Base-by-base conservation (phyloP, 2,329 filamentous ascomycete species). In the Monilinia aucupariae region DNA sequence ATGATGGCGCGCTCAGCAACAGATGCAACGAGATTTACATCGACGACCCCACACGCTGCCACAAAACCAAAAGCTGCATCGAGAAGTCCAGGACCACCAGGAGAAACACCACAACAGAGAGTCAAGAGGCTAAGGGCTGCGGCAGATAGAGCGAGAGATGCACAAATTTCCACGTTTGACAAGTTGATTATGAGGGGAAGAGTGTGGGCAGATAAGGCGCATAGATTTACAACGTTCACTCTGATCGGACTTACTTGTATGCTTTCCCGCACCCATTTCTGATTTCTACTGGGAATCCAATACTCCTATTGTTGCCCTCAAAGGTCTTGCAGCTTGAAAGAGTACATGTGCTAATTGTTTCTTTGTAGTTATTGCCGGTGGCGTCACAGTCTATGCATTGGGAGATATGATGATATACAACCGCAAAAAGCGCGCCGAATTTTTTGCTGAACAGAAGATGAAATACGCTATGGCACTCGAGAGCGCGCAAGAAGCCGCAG, bases 1-100 rank as follows among this genome's bases (percentile, higher is more conserved):
- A 48, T 45, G 32, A 78, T 78, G 68, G 82, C 88, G 65, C 87
- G 88, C 74, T 90, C 85, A 77, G 86, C 89, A 74, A 85, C 84
- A 71, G 90, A 92, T 75, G 90, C 90, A 69, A 94, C 90, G 71
- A 87, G 89, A 73, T 94, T 90, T 76, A 90, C 87, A 20, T 78
- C 85, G 32, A 88, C 85, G 22, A 85, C 82, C 65, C 86, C 86
- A 43, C 89, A 91, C 77, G 89, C 88, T 70, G 82, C 82, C 68
- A 84, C 85, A 68, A 89, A 89, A 74, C 75, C 81, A 41, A 64
- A 66, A 54, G 15, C 62, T 45, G 37, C 64, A 55, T 53, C 62
- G 8, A 69, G 65, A 59, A 61, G 59, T 15, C 61, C 67, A 9
- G 69, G 68, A 2, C 67, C 70, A 43, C 53, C 67, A 5, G 71